Evolutionary conservation across 2,329 filamentous ascomycete genomes (phyloP), one percentile per base, ranked within the genome.

Genomic region (Fusarium odoratissimum): DNA sequence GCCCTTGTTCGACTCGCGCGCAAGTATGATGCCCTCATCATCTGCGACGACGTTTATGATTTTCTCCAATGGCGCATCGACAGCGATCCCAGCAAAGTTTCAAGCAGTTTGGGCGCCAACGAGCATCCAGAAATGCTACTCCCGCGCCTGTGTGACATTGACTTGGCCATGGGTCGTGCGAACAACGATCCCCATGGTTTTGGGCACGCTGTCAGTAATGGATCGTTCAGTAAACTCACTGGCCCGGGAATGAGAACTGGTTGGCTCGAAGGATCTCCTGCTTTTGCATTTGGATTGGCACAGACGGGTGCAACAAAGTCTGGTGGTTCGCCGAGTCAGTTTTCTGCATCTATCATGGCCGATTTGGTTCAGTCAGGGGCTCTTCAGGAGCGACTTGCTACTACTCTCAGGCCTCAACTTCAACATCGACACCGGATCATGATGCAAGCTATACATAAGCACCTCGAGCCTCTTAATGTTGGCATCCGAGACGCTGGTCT

Each of bases 21-120:
- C 63, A 86, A 91, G 65, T 90, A 92, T 79, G 91, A 98, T 80
- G 94, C 93, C 11, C 87, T 98, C n/a, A 82, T 98, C 61, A 87
- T 98, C 33, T 90, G 90, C 54, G 95, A 98, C 82, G 96, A 99
- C 80, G 95, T 98, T 14, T 99, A 99, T 79, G 95, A 98, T 80
- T 92, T 95, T 73, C 86, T 98, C 9, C 93, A 95, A 79, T 98
- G 95, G 94, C 88, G 89, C 31, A 65, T 71, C 45, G 65, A 67
- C 21, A 67, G 64, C 38, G 52, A 76, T n/a, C 56, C 67, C 8
- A 46, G 23, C 25, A 49, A 61, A 12, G 25, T 64, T 52, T 49
- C 74, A 58, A 5, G 76, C 84, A 41, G 45, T 23, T 31, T 72
- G 8, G 30, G 31, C 1, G 78, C 83, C 48, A 56, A 77, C 77